Conservation (phyloP, 768 basidiomycete genomes). For the Termitomyces sp. region DNA sequence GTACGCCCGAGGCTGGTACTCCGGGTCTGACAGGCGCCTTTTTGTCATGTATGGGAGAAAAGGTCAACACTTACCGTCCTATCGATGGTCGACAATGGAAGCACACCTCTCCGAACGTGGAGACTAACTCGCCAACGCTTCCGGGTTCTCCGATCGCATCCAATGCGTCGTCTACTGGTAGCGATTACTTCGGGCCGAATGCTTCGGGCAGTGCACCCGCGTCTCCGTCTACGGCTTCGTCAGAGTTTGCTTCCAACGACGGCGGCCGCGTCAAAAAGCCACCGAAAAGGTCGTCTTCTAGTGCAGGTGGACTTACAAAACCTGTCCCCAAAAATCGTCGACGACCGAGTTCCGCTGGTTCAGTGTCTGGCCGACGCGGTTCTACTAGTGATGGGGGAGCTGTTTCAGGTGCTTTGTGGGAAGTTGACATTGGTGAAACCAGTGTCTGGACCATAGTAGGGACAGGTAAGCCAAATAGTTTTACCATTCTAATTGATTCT, state of each 20-base stretch:
- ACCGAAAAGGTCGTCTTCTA: constrained; percentile 67
- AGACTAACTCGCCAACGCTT: constrained; percentile 51
- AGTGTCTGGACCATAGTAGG: constrained; percentile 95
- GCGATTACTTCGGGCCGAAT: constrained; percentile 63
- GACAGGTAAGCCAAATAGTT: constrained; percentile 50
- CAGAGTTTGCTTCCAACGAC: constrained; percentile 73
- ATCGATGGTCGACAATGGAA: constrained; percentile 83
- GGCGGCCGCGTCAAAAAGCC: constrained; percentile 78
- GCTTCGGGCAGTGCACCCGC: constrained; percentile 61
- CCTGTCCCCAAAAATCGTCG: constrained; percentile 54
- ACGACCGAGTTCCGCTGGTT: constrained; percentile 74
- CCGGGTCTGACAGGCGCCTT: constrained; percentile 79
- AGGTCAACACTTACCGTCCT: constrained; percentile 86
- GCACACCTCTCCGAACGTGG: constrained; percentile 29
- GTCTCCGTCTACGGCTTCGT: constrained; percentile 53
- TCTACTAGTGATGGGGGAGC: constrained; percentile 63
- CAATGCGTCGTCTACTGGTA: constrained; percentile 47
- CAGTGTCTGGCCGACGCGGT: constrained; percentile 60
- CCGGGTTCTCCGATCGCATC: constrained; percentile 70
- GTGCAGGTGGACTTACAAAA: constrained; percentile 55
- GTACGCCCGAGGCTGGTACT: constrained; percentile 68
- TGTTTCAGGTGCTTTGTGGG: constrained; percentile 79
- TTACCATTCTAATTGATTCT: neutral
- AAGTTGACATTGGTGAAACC: constrained; percentile 88
- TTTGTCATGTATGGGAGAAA: constrained; percentile 89